Conservation (phyloP, 495 filamentous ascomycete species). For the Pyrenopolyporus hunteri region DNA sequence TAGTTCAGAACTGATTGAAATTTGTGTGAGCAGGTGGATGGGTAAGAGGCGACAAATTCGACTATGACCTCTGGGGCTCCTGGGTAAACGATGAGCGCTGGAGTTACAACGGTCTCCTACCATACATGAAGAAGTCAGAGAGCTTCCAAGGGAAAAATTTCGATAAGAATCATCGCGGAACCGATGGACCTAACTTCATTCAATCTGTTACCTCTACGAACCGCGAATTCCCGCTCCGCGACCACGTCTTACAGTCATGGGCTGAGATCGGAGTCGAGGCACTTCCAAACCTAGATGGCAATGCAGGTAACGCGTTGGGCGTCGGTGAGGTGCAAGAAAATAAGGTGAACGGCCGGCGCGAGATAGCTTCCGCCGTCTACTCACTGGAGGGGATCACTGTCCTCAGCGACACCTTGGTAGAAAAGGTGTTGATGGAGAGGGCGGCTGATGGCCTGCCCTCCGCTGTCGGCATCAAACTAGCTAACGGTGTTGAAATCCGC, state of each 20-base stretch:
- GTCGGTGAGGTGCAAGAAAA: conserved; percentile 44
- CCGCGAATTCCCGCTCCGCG: conserved; percentile 42
- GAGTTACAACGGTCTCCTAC: conserved; percentile 46
- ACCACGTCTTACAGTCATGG: conserved; percentile 36
- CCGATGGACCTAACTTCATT: conserved; percentile 37
- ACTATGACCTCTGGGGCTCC: conserved; percentile 50
- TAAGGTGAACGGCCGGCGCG: conserved; percentile 42
- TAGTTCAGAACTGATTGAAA: neutral
- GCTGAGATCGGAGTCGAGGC: conserved; percentile 35
- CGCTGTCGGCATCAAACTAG: conserved; percentile 36
- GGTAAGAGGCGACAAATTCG: conserved; percentile 44
- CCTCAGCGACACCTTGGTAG: conserved; percentile 39
- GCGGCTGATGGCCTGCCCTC: neutral
- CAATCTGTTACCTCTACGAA: conserved; percentile 27
- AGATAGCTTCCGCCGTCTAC: conserved; percentile 44
- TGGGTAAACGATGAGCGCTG: conserved; percentile 44
- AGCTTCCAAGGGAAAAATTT: neutral
- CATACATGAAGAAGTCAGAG: conserved; percentile 41
- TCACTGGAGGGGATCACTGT: conserved; percentile 36
- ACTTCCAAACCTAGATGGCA: conserved; percentile 34
- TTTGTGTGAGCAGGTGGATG: conserved; percentile 31
- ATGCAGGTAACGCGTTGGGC: conserved; percentile 42
- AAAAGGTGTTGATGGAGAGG: conserved; percentile 28
- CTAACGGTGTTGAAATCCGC: conserved; percentile 21
- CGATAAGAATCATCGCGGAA: conserved; percentile 28